These are phyloP conservation scores for Macaranga tanarius DNA, from an alignment of 441 rosid genomes.

Conservation along the genomic window DNA sequence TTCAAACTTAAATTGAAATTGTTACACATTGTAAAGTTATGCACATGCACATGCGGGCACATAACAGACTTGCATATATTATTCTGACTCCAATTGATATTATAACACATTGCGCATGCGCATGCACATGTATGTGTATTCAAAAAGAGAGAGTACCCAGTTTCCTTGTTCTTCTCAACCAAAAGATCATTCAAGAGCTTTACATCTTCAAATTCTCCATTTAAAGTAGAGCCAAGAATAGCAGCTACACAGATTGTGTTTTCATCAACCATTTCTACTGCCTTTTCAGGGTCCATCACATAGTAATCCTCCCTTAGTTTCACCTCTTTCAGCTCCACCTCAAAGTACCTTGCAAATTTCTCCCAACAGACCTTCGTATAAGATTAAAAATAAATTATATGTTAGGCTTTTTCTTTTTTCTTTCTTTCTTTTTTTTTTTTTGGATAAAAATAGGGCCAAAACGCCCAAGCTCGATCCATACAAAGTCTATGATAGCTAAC, in stretches of 20 bases:
- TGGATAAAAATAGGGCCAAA: too few relatives aligned
- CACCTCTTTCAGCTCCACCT: slow-evolving; percentile 89
- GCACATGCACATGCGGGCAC: too few relatives aligned
- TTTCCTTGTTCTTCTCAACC: slow-evolving; percentile 58
- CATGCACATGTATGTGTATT: too few relatives aligned
- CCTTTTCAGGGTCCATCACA: slow-evolving; percentile 79
- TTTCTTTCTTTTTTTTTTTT: background rate
- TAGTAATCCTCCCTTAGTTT: slow-evolving; percentile 77
- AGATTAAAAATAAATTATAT: too few relatives aligned
- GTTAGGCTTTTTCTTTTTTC: too few relatives aligned
- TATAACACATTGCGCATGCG: too few relatives aligned
- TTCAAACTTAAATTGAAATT: too few relatives aligned
- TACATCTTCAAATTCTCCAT: slow-evolving; percentile 89
- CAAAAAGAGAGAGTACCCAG: slow-evolving; percentile 50
- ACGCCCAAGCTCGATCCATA: too few relatives aligned
- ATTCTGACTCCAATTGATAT: too few relatives aligned
- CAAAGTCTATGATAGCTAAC: too few relatives aligned
- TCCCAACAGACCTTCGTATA: slow-evolving; percentile 80
- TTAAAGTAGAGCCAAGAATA: slow-evolving; percentile 85
- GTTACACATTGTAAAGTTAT: too few relatives aligned
- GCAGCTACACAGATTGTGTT: slow-evolving; percentile 93
- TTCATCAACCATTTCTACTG: slow-evolving; percentile 90
- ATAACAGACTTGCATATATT: too few relatives aligned
- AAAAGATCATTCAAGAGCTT: slow-evolving; percentile 70
- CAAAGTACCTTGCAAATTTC: slow-evolving; percentile 91